phyloP scores from a whole-genome alignment of 345 rosid genomes.

The Chamaenerion angustifolium region DNA sequence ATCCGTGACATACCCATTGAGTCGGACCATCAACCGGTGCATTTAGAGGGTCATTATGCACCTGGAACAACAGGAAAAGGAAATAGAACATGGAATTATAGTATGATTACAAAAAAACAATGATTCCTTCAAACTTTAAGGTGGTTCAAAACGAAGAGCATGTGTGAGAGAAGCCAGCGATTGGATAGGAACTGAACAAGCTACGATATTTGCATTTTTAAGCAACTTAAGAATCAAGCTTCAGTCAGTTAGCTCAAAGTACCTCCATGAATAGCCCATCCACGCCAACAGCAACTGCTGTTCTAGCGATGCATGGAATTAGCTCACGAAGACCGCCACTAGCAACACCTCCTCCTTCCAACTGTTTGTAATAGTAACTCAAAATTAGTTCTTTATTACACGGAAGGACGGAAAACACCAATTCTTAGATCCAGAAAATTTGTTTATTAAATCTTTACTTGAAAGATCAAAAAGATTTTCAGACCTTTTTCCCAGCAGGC shows the following conservation, averaged over 20 bases:
- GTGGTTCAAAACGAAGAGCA: background rate
- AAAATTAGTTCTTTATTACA: background rate
- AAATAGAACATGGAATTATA: constrained; percentile 1
- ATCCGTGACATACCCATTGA: constrained; percentile 68
- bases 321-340: constrained; percentile 98
- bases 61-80: constrained; percentile 34
- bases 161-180: background rate
- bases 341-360: constrained; percentile 98
- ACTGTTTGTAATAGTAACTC: constrained; percentile 17
- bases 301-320: constrained; percentile 94
- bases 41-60: constrained; percentile 86
- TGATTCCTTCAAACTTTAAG: background rate
- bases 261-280: constrained; percentile 99
- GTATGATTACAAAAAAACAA: constrained; percentile 1
- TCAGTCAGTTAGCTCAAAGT: constrained; percentile 2
- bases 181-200: background rate
- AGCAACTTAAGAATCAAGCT: background rate
- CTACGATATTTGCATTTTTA: background rate
- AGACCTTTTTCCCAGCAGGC: constrained; percentile 91
- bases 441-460: background rate
- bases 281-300: constrained; percentile 92
- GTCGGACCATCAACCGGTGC: constrained; percentile 99
- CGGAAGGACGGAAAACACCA: too few relatives aligned
- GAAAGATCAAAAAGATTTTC: background rate
- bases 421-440: background rate